Conservation (phyloP, 345 rosid genomes). For the Pelargonium nanum region DNA sequence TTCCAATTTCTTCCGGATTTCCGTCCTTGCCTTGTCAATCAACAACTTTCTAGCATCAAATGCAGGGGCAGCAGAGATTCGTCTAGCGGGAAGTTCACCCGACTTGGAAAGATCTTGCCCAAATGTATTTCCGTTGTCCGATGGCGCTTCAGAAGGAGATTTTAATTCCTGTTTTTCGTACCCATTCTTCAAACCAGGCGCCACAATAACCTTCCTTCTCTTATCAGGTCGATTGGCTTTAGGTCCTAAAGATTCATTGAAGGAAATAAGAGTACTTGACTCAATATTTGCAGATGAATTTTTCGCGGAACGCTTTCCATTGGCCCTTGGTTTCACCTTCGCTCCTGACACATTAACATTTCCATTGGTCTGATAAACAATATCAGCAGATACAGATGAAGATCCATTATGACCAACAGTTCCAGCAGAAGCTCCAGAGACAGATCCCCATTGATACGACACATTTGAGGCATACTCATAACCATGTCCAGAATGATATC, state of each 20-base stretch:
- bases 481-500: constrained; percentile 68
- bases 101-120: constrained; percentile 38
- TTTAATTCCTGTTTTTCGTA: constrained; percentile 37
- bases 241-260: constrained; percentile 25
- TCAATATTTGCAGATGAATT: constrained; percentile 17
- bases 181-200: constrained; percentile 38
- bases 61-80: constrained; percentile 45
- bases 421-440: constrained; percentile 47
- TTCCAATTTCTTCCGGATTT: constrained; percentile 55
- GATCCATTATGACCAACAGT: constrained; percentile 46
- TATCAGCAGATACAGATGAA: constrained; percentile 35
- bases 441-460: constrained; percentile 69
- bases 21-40: constrained; percentile 63
- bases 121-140: constrained; percentile 24
- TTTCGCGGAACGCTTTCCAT: constrained; percentile 38
- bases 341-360: constrained; percentile 25
- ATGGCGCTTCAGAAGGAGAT: constrained; percentile 29
- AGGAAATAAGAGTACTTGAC: constrained; percentile 19
- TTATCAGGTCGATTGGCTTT: constrained; percentile 54
- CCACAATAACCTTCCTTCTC: constrained; percentile 58
- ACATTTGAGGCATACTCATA: constrained; percentile 64
- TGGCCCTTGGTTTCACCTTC: constrained; percentile 38
- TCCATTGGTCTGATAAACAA: constrained; percentile 47
- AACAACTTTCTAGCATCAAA: constrained; percentile 79
- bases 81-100: constrained; percentile 35